Evolutionary conservation across 176 grass and related monocot species (phyloP), one percentile per base, ranked within the genome.

Genomic region (Carex kokanica): DNA sequence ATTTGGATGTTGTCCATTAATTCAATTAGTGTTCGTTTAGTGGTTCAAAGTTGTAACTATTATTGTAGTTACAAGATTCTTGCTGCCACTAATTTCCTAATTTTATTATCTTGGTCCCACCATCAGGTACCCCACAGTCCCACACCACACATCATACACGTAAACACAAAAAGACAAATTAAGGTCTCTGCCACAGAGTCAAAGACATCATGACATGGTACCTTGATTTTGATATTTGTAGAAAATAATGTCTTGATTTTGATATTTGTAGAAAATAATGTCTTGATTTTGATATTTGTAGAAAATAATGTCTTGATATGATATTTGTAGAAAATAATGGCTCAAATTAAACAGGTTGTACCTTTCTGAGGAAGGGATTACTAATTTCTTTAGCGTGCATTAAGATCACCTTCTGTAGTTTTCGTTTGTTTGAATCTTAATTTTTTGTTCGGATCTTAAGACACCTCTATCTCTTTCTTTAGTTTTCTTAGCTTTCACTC

Each of bases 1-100:
- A 47, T 2, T 47, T 11, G 9, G 45, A 68, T 68, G 15, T 68
- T 68, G 11, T 17, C 14, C 2, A 67, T 25, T 25, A 25, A 25
- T 67, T 16, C 16, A 36, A 68, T 68, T 34, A 17, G 9, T 68
- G 38, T 1, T 6, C 38, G 32, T 18, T 68, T 16, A 68, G 31
- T 47, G 17, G 36, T 67, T 68, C 31, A 38, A 6, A 68, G 6
- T 68, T 18, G 13, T 49, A 72, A 47, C 20, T 8, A 24, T 74
- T 24, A 53, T 74, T 25, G 8, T 74, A 53, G 20, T 74, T 51
- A 74, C 21, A 74, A 74, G 71, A 74, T 74, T 38, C 71, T 74
- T 49, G 41, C 14, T 3, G 41, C 69, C 41, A 73, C 69, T 49
- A 73, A 49, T 47, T 71, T 71, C n/a, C 2, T n/a, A 72, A 43